Evolutionary conservation across 1,139 yeast genomes (phyloP), one percentile per base, ranked within the genome.

Genomic region (Yamadazyma dushanensis): DNA sequence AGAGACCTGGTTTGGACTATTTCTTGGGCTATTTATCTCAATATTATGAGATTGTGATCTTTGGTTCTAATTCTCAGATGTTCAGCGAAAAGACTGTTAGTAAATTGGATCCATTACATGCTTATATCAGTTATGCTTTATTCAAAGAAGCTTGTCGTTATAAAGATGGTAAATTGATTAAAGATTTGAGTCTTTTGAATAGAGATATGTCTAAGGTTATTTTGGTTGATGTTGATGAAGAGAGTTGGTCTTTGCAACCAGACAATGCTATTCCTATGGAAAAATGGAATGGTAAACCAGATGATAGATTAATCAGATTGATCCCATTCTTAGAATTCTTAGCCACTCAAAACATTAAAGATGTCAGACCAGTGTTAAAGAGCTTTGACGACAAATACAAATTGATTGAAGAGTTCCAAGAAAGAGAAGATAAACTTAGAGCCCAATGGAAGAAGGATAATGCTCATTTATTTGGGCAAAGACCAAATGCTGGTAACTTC

Each of bases 1-100:
- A 94, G 73, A 86, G 99, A 69, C 98, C 98, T 29, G 99, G 98
- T 41, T 80, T 88, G 44, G 98, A 94, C 64, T 94, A 94, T 71
- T 92, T 92, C 68, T 70, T 92, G 59, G 96, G 95, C 24, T 92
- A 92, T 64, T 73, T 92, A 53, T 86, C 96, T 5, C 96, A 88
- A 63, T 90, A 89, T 68, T 92, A 92, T 63, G 99, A 92, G 66
- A 83, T 92, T 56, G 97, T 94, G 38, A 68, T 94, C 36, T 92
- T 92, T 59, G 79, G 94, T 23, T 80, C 89, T 43, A 86, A 87
- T 60, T 84, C 85, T 54, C 85, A 83, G 77, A 83, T 85, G 69
- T 84, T 84, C 59, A 80, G 94, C 41, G 97, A 90, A 57, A 83
- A 78, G 51, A 78, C 89, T 31, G 89, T 89, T 35, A 80, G 81